phyloP scores from a whole-genome alignment of 805 yeast genomes.

The Scheffersomyces coipomensis region DNA sequence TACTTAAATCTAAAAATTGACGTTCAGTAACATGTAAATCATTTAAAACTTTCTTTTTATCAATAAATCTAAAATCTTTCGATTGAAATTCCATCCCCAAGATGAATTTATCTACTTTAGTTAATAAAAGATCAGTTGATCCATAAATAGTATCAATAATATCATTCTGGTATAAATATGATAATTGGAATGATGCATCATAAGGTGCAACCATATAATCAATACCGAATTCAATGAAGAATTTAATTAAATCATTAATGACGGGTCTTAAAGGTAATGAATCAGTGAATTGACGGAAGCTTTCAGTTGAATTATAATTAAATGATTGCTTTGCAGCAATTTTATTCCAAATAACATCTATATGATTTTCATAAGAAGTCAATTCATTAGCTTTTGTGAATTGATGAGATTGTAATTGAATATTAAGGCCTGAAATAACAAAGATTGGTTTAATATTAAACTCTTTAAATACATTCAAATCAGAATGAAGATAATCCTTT shows the following conservation, averaged over 20 bases:
- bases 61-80: slow-evolving; percentile 67
- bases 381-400: slow-evolving; percentile 34
- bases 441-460: slow-evolving; percentile 74
- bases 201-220: slow-evolving; percentile 82
- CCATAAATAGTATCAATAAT: slow-evolving; percentile 78
- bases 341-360: slow-evolving; percentile 40
- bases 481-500: slow-evolving; percentile 54
- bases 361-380: slow-evolving; percentile 38
- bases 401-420: slow-evolving; percentile 29
- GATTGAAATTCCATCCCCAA: slow-evolving; percentile 65
- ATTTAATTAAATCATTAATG: slow-evolving; percentile 53
- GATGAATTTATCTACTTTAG: slow-evolving; percentile 66
- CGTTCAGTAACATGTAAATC: slow-evolving; percentile 62
- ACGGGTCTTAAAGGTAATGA: slow-evolving; percentile 51
- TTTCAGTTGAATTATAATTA: slow-evolving; percentile 30
- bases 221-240: slow-evolving; percentile 53
- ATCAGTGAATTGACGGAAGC: slow-evolving; percentile 53
- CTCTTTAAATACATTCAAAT: slow-evolving; percentile 58
- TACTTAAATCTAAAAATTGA: slow-evolving; percentile 72
- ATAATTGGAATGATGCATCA: slow-evolving; percentile 74
- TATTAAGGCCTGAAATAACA: slow-evolving; percentile 68
- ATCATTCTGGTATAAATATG: slow-evolving; percentile 58
- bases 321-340: slow-evolving; percentile 24
- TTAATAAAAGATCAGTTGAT: slow-evolving; percentile 74
- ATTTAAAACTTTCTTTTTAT: slow-evolving; percentile 52